Base-by-base conservation (phyloP, 2,329 filamentous ascomycete species). In the Alternaria sp. region DNA sequence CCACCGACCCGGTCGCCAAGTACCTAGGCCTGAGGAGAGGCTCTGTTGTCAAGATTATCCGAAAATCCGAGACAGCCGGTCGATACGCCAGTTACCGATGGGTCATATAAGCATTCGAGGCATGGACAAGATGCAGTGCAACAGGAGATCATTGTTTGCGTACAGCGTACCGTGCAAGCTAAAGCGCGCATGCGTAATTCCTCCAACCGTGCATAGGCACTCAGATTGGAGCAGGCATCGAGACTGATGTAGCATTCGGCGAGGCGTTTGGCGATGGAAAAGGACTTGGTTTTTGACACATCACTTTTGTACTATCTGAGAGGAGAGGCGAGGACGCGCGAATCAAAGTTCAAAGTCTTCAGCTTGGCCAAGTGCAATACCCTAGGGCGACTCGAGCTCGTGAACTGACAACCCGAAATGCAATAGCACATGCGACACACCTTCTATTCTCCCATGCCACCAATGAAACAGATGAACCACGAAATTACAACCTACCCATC, bases 1-100 rank as follows among this genome's bases (percentile, higher is more conserved):
- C 91, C 68, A 92, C 91, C 69, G 95, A 99, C 78, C 95, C 95
- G 3, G 93, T 99, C 53, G 92, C 95, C 26, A 89, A 91, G 72
- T 99, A 98, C 79, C 83, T 97, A 56, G 95, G 95, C 12, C 83
- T 99, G 64, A 91, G 91, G 83, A 87, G 94, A 76, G 93, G 94
- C 4, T 92, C 97, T 81, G 94, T 99, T 3, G 95, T 99, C 74
- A 99, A 99, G 87, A 99, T 99, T 73, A 97, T 99, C 73, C 86
- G 95, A 67, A 94, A 91, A 79, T 94, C 90, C 75, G 95, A 98
- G 85, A 99, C 95, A 57, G 95, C 95, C 14, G 95, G 95, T 63
- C 87, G 95, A 54, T 99, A 99, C 81, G 95, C 95, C 49, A 97
- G 93, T 87, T 99, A 99, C 81, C 85, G 94, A 71, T 89, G 87